Base-by-base conservation (phyloP, 371 early-diverging fungal species). In the Choanephora cucurbitarum region DNA sequence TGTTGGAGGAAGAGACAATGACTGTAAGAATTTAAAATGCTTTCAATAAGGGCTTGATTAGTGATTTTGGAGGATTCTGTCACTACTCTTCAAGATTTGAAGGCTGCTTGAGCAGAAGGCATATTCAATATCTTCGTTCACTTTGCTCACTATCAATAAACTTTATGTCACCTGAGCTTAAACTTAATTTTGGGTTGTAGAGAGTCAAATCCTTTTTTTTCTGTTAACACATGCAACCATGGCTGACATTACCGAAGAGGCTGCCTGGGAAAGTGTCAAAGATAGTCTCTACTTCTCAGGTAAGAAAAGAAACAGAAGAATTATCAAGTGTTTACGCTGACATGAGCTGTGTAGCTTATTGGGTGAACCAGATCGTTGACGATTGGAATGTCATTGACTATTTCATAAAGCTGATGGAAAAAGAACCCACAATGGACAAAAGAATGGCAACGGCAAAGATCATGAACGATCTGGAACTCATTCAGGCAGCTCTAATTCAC, bases 401-500 rank as follows among this genome's bases (percentile, higher is more conserved):
- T 19, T 55, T 40, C 33, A 47, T 37, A 34, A 47, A 40, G 22
- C 47, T 55, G 40, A 42, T 48, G 33, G 48, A 47, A 32, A 42
- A 49, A 42, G 57, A 56, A 42, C 57, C 57, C 7, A 49, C 49
- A 32, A 56, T 51, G 15, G 41, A 51, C 24, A 51, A 40, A 40
- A 51, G 40, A 40, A 9, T 33, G 40, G 51, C 41, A 40, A 51
- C 40, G 49, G 49, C 57, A 88, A 95, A 92, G 68, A 56, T 49
- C 22, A 48, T 43, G 33, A 56, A 32, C 31, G 49, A 56, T 49
- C 34, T 49, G 33, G 44, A 55, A 28, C 56, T 51, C 41, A 6
- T 51, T 9, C 42, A 51, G 24, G 15, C 51, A 51, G 42, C 51
- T 41, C 40, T 51, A 24, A 51, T 42, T 28, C 51, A 51, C 17